Conservation (phyloP, 768 basidiomycete species). For the Phylloporus arenicola region DNA sequence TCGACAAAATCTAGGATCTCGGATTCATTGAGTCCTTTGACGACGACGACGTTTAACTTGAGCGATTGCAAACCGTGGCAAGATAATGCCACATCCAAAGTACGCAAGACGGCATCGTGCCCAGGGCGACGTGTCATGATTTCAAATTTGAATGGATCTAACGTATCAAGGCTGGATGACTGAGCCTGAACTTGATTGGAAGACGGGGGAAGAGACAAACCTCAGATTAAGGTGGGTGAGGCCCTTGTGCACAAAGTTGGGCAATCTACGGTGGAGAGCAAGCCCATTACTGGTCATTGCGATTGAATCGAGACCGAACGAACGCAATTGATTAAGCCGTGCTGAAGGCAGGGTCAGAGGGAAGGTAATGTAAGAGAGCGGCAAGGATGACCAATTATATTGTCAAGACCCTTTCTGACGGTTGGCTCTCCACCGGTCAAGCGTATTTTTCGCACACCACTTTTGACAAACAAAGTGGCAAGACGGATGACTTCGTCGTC, state of each 20-base stretch:
- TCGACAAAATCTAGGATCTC: slow-evolving; percentile 77
- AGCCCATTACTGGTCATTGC: slow-evolving; percentile 87
- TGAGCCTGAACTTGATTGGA: slow-evolving; percentile 4
- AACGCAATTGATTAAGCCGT: slow-evolving; percentile 55
- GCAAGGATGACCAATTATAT: slow-evolving; percentile 56
- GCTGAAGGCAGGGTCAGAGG: slow-evolving; percentile 34
- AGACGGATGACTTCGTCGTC: slow-evolving; percentile 73
- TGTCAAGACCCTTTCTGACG: slow-evolving; percentile 65
- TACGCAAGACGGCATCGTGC: slow-evolving; percentile 66
- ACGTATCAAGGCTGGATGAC: slow-evolving; percentile 65
- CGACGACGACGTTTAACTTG: slow-evolving; percentile 82
- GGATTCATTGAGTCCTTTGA: slow-evolving; percentile 76
- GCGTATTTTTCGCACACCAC: slow-evolving; percentile 83
- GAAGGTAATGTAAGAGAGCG: background rate
- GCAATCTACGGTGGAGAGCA: slow-evolving; percentile 67
- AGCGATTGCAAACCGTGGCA: slow-evolving; percentile 49
- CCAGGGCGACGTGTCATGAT: slow-evolving; percentile 77
- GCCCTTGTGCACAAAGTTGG: slow-evolving; percentile 60
- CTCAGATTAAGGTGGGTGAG: slow-evolving; percentile 73
- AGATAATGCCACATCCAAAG: slow-evolving; percentile 58
- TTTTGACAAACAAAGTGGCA: slow-evolving; percentile 69
- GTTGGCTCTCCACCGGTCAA: slow-evolving; percentile 89
- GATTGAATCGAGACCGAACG: slow-evolving; percentile 62
- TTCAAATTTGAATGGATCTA: slow-evolving; percentile 85
- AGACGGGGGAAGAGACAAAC: slow-evolving; percentile 27